Evolutionary conservation across 805 yeast genomes (phyloP), one percentile per base, ranked within the genome.

Genomic region (Pachysolen tannophilus): DNA sequence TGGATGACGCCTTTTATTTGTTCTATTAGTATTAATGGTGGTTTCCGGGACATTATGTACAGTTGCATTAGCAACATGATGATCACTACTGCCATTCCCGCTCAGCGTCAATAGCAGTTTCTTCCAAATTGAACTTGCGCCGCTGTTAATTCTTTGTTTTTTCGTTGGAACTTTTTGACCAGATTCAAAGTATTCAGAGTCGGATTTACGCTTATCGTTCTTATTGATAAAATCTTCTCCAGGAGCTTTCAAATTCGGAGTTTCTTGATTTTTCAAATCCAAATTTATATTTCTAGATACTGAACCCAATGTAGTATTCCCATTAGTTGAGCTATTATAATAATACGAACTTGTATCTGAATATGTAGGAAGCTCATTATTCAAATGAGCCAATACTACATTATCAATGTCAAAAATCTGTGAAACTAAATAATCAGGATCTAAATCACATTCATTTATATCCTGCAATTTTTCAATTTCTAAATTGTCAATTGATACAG

Each of bases 361-460:
- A 15, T 17, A 30, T 14, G 29, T 30, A 10, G 15, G 18, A 24
- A 55, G 69, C 20, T 70, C 75, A 29, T 57, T 51, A 20, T 55
- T 55, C 19, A 72, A 44, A 3, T 72, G 43, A 2, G 72, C 77
- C 27, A 69, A 55, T 7, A 75, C 67, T 4, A 65, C 55, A 39
- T 65, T 69, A 39, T 60, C 65, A 10, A 57, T 54, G 34, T 65
- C 73, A 47, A 84, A 82, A 5, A 82, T 78, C 45, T 82, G 84
- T 8, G 67, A 68, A 0, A 77, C 80, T 3, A 55, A 41, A 43
- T 77, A 83, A 40, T 82, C 94, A 0, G 88, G 88, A 53, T 84
- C 95, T 38, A 84, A 58, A 50, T 84, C 94, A 45, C 88, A 82
- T 38, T 68, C 69, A 39, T 74, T 69, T 28, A 54, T 55, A 52